Evolutionary conservation across 2,329 filamentous ascomycete genomes (phyloP).

Genomic region (Paracoccidioides lutzii): DNA sequence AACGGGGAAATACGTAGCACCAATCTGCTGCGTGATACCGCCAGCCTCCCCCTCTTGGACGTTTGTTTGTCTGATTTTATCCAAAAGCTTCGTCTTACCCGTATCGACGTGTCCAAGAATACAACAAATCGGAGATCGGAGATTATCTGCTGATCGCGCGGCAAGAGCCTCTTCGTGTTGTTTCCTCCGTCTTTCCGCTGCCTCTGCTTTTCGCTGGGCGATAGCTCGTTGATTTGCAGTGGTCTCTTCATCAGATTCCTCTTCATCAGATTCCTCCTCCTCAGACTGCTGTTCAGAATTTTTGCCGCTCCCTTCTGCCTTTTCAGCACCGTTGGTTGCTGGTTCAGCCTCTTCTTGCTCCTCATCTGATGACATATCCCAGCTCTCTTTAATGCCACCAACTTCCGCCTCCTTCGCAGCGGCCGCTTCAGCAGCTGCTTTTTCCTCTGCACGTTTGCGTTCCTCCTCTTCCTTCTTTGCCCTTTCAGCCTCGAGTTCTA

Average conservation of each 20-base stretch:
- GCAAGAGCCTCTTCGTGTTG: slow-evolving; percentile 85
- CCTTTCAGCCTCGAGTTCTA: slow-evolving; percentile 43
- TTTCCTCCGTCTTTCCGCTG: slow-evolving; percentile 75
- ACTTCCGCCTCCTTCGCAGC: slow-evolving; percentile 75
- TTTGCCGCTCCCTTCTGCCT: slow-evolving; percentile 18
- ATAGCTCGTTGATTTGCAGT: slow-evolving; percentile 62
- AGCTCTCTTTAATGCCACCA: slow-evolving; percentile 79
- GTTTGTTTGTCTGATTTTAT: slow-evolving; percentile 97
- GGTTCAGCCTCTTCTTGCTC: slow-evolving; percentile 54
- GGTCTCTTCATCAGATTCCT: slow-evolving; percentile 53
- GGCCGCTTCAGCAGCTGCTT: slow-evolving; percentile 57
- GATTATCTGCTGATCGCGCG: slow-evolving; percentile 81
- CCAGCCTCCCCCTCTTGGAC: slow-evolving; percentile 98
- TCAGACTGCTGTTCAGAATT: slow-evolving; percentile 42
- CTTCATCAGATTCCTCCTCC: slow-evolving; percentile 51
- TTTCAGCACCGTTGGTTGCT: slow-evolving; percentile 8
- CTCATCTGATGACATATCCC: slow-evolving; percentile 54
- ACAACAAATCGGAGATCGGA: slow-evolving; percentile 97
- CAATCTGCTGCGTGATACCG: slow-evolving; percentile 99
- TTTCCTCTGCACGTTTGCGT: slow-evolving; percentile 52
- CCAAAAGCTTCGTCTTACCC: slow-evolving; percentile 96
- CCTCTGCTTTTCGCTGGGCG: slow-evolving; percentile 71
- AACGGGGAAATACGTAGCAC: slow-evolving; percentile 96
- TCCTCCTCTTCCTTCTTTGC: slow-evolving; percentile 37
- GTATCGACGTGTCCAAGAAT: slow-evolving; percentile 99